Base-by-base conservation (phyloP, 2,329 filamentous ascomycete species). In the Pezicula radicicola region DNA sequence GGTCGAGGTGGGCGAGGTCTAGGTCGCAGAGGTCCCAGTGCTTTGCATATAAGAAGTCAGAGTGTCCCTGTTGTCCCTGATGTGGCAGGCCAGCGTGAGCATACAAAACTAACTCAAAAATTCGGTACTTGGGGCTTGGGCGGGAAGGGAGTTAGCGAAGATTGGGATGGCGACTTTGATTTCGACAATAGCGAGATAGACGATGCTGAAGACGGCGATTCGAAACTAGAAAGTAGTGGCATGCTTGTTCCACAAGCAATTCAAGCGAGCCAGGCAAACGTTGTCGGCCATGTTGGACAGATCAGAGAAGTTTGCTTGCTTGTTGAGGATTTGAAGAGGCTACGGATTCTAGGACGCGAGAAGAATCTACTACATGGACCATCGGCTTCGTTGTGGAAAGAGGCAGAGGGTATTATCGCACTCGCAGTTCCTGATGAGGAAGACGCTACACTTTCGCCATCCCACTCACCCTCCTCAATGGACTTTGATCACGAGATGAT, bases 121-220 rank as follows among this genome's bases (percentile, higher is more conserved):
- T 93, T 91, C 63, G 87, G 89, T 41, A 92, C 89, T 1, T 93
- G 89, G 89, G 88, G 88, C 2, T 72, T 91, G 40, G 84, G 87
- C n/a, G 85, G 83, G 56, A 92, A 92, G 68, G 87, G 83, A 15
- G 85, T 85, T 10, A 92, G 87, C 55, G 90, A 95, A 66, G 89
- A 94, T 63, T 95, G 90, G 90, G 90, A 93, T 61, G 88, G 92
- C 57, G 90, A 95, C 66, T 94, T 95, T 61, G 88, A 93, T 54
- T 92, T 93, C 65, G 66, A 68, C 9, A 58, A 47, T 18, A 72
- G 54, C 39, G 60, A 64, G 39, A 61, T 53, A 12, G 62, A 65
- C 13, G 63, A 65, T 12, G 79, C 67, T 35, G 68, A 70, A 27
- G 67, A 76, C 30, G 73, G 71, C 41, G 62, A 69, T 35, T 66